These are phyloP conservation scores for Erodium chrysanthum DNA, from an alignment of 441 rosid species.

Conservation along the genomic window DNA sequence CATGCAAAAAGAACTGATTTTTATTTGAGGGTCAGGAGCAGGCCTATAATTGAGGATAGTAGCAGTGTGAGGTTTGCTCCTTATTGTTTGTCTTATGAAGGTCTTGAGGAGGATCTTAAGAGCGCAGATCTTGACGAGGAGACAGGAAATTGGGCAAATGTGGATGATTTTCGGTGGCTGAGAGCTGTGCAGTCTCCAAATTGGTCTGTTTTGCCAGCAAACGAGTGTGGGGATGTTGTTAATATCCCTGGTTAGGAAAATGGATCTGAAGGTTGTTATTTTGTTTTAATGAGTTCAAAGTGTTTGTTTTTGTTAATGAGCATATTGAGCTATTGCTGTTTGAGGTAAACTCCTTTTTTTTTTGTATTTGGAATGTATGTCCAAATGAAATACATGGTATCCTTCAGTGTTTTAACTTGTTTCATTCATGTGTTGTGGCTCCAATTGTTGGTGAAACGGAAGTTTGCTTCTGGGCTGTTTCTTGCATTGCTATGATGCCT, in stretches of 20 bases:
- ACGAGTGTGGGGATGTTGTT: slow-evolving; percentile 37
- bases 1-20: slow-evolving; percentile 47
- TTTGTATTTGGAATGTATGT: too few species aligned
- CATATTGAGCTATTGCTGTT: too few species aligned
- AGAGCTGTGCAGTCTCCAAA: slow-evolving; percentile 75
- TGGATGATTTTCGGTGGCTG: slow-evolving; percentile 86
- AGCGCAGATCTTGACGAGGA: slow-evolving; percentile 55
- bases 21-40: slow-evolving; percentile 43
- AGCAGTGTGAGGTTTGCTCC: slow-evolving; percentile 54
- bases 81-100: slow-evolving; percentile 54
- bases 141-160: slow-evolving; percentile 56
- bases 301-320: too few species aligned
- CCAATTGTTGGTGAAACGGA: too few species aligned
- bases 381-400: too few species aligned
- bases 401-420: too few species aligned
- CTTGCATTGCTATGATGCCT: too few species aligned
- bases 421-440: too few species aligned
- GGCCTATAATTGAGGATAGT: slow-evolving; percentile 62
- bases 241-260: slow-evolving; percentile 21
- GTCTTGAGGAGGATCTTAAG: slow-evolving; percentile 51
- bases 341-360: too few species aligned
- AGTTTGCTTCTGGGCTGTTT: too few species aligned
- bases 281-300: too few species aligned
- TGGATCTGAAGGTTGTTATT: not conserved
- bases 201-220: slow-evolving; percentile 59